Evolutionary conservation across 257 asterid species (phyloP).

Genomic region (Rubia yunnanensis): DNA sequence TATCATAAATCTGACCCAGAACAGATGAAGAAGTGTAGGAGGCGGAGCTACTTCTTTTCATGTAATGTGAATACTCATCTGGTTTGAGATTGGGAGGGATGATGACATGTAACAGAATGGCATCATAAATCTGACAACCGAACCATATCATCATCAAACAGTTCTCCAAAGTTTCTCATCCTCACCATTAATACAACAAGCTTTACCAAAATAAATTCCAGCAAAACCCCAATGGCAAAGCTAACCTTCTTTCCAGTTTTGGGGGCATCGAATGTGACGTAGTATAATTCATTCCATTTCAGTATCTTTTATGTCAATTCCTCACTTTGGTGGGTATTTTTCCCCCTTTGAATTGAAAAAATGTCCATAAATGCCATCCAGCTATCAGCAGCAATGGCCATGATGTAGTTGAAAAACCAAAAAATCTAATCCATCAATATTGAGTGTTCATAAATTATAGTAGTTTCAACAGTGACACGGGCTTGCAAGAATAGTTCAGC

Average conservation of each 20-base stretch:
- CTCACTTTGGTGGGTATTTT: constrained; percentile 26
- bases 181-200: neutral
- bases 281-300: constrained; percentile 52
- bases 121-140: neutral
- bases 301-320: constrained; percentile 32
- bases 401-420: constrained; percentile 37
- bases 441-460: neutral
- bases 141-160: too few species aligned
- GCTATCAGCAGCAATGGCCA: constrained; percentile 61
- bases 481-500: too few species aligned
- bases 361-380: constrained; percentile 72
- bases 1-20: constrained; percentile 54
- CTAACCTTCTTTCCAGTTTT: constrained; percentile 75
- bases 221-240: neutral
- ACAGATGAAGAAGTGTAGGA: constrained; percentile 49
- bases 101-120: constrained; percentile 35
- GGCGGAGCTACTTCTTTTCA: constrained; percentile 31
- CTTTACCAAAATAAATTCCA: neutral
- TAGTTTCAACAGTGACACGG: too few species aligned
- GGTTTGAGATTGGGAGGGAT: constrained; percentile 37
- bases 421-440: neutral
- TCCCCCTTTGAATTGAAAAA: constrained; percentile 42
- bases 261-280: constrained; percentile 81
- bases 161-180: too few species aligned
- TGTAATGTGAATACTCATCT: constrained; percentile 50